Base-by-base conservation (phyloP, 2,329 filamentous ascomycete species). In the Fusarium azukiicola region DNA sequence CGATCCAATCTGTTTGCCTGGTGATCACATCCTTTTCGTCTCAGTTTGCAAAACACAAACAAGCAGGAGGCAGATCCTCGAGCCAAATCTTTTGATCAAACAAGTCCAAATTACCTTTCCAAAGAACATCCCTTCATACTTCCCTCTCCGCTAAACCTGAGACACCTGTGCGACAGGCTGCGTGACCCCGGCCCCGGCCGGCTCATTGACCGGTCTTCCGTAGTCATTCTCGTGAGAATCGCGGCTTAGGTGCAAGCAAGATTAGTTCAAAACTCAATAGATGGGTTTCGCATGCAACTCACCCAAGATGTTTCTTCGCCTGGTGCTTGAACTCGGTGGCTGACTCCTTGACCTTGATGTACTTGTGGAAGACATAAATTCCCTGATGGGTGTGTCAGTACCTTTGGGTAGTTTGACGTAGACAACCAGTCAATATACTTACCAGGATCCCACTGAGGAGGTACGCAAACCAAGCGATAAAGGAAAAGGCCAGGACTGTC, bases 391-490 rank as follows among this genome's bases (percentile, higher is more conserved):
- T n/a, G 13, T 3, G 38, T 56, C 14, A 54, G n/a, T 47, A 9
- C 27, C 21, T 68, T 38, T 47, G 9, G 7, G 38, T 47, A 6
- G 27, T 6, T 23, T 40, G 12, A 56, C 11, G 19, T 21, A 38
- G 32, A 38, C 19, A 36, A 38, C 17, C 17, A 21, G 11, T 56
- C 19, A 11, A 38, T 11, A 56, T 27, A 67, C 76, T 69, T 32
- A 83, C 82, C 5, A 84, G 70, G 13, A 83, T 69, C 14, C 73
- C 75, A 69, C 80, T 84, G 16, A 76, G 8, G 0, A 84, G 72
- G 23, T 82, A 81, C 17, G 71, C 23, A 47, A 84, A 72, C 40
- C 72, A 74, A 14, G 78, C 76, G 38, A 84, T 75, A 66, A 84
- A 82, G 10, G 79, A 74, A 56, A 84, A 84, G 14, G 82, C 79